These are phyloP conservation scores for Streptanthus diversifolius DNA, from an alignment of 345 rosid species.

Conservation along the genomic window DNA sequence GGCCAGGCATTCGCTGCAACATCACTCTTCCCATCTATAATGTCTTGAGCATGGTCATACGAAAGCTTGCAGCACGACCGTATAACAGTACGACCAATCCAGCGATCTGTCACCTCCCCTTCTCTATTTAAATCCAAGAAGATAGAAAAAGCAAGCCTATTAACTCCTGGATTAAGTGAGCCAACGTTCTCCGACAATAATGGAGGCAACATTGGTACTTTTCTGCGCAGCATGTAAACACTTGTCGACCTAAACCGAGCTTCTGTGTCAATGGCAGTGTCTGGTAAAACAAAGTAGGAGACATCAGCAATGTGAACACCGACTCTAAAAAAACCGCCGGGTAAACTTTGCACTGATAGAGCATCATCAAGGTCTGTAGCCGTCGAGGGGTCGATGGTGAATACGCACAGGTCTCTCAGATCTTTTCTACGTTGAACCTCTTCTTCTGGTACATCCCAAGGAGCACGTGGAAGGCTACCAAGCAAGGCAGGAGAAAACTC, in stretches of 20 bases:
- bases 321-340: slow-evolving; percentile 56
- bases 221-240: slow-evolving; percentile 60
- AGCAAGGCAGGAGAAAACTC: slow-evolving; percentile 60
- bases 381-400: slow-evolving; percentile 71
- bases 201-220: slow-evolving; percentile 82
- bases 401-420: slow-evolving; percentile 64
- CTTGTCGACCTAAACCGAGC: slow-evolving; percentile 77
- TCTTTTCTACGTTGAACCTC: slow-evolving; percentile 61
- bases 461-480: slow-evolving; percentile 57
- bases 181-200: slow-evolving; percentile 63
- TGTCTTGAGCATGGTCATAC: slow-evolving; percentile 67
- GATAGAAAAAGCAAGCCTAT: slow-evolving; percentile 78
- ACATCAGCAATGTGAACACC: slow-evolving; percentile 94
- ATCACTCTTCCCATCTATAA: slow-evolving; percentile 45
- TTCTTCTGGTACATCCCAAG: slow-evolving; percentile 72
- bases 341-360: slow-evolving; percentile 62
- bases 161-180: slow-evolving; percentile 82
- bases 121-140: slow-evolving; percentile 64
- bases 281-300: slow-evolving; percentile 80
- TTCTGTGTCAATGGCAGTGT: slow-evolving; percentile 66
- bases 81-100: slow-evolving; percentile 78
- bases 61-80: slow-evolving; percentile 90
- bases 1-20: slow-evolving; percentile 40
- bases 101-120: slow-evolving; percentile 62
- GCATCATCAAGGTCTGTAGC: slow-evolving; percentile 95